Evolutionary conservation across 257 asterid species (phyloP).

Genomic region (Verbascum thapsus): DNA sequence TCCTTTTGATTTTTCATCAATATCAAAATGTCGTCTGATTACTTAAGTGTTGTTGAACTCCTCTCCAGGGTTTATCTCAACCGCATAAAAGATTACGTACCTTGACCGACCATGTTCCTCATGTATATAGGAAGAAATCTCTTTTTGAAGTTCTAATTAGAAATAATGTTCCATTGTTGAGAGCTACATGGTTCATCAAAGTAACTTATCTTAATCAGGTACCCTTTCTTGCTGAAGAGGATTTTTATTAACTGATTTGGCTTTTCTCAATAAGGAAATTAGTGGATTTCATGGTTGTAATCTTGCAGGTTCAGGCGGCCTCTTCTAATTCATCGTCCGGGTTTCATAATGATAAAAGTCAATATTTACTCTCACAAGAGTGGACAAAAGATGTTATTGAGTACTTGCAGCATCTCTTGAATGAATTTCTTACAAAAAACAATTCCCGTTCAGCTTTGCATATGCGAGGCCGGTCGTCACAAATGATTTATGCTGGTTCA

Average conservation of each 20-base stretch:
- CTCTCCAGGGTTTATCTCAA: conserved; percentile 83
- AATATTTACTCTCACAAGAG: conserved; percentile 81
- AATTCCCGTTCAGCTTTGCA: conserved; percentile 57
- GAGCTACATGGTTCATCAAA: conserved; percentile 99
- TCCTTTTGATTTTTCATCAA: neutral
- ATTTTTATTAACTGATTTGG: conserved; percentile 14
- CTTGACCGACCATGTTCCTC: conserved; percentile 97
- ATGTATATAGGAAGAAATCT: conserved; percentile 79
- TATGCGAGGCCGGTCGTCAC: conserved; percentile 70
- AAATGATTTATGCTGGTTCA: conserved; percentile 65
- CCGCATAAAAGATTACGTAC: conserved; percentile 87
- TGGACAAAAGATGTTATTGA: conserved; percentile 97
- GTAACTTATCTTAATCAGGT: conserved; percentile 99
- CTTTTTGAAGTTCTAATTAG: conserved; percentile 86
- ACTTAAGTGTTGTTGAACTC: conserved; percentile 23
- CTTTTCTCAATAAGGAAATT: conserved; percentile 7
- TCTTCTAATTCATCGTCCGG: conserved; percentile 76
- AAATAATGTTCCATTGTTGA: conserved; percentile 85
- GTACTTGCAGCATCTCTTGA: conserved; percentile 87
- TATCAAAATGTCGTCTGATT: conserved; percentile 18
- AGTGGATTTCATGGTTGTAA: conserved; percentile 7
- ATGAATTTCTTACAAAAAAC: conserved; percentile 75
- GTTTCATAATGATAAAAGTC: conserved; percentile 75
- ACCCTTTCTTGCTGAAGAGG: conserved; percentile 22
- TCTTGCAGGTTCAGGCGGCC: conserved; percentile 75